phyloP scores from a whole-genome alignment of 257 asterid species.

The Scutellaria barbata region DNA sequence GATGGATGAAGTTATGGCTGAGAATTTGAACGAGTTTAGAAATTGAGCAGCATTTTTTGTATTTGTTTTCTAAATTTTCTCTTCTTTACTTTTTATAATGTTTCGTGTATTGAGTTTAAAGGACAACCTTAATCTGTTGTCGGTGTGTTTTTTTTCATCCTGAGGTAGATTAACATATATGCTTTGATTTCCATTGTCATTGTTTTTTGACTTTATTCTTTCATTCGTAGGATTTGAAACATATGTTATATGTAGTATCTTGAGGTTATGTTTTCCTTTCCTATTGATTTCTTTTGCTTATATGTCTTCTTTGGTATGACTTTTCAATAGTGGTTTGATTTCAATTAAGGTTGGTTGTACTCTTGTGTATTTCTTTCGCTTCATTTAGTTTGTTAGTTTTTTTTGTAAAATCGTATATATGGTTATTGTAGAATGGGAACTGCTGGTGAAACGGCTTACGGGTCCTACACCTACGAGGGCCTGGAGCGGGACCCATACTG shows the following conservation, averaged over 20 bases:
- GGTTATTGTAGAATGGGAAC: slow-evolving; percentile 71
- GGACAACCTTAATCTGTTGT: slow-evolving; percentile 8
- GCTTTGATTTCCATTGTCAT: too few species aligned
- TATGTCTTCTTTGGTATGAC: too few species aligned
- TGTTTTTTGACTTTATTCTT: too few species aligned
- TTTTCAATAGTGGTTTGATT: too few species aligned
- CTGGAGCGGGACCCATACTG: slow-evolving; percentile 87
- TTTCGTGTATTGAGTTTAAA: not conserved
- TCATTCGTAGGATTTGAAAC: too few species aligned
- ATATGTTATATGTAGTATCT: too few species aligned
- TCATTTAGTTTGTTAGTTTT: slow-evolving; percentile 4
- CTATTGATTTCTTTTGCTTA: too few species aligned
- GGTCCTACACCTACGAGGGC: slow-evolving; percentile 68
- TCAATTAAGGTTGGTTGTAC: not conserved
- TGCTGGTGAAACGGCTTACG: slow-evolving; percentile 54
- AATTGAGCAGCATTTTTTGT: slow-evolving; percentile 15
- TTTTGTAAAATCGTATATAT: not conserved
- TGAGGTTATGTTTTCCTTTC: too few species aligned
- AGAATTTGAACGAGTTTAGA: not conserved
- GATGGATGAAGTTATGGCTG: slow-evolving; percentile 8
- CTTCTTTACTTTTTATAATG: not conserved
- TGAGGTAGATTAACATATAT: not conserved
- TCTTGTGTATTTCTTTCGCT: not conserved
- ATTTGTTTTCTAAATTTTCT: not conserved
- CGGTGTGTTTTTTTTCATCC: slow-evolving; percentile 7